Evolutionary conservation across 805 yeast species (phyloP), one percentile per base, ranked within the genome.

Genomic region (Lachancea lanzarotensis): DNA sequence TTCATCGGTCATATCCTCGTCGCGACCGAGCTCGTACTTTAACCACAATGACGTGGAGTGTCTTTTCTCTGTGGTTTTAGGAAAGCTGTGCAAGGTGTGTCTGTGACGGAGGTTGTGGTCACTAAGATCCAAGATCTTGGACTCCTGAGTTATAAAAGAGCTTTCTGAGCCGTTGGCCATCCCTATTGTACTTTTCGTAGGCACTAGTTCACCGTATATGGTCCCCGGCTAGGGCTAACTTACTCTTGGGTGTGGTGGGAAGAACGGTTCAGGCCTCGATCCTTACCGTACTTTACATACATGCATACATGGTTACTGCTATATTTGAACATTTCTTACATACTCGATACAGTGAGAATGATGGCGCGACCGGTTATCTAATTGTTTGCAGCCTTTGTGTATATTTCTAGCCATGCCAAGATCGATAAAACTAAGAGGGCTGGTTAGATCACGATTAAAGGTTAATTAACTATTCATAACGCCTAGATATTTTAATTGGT

Each of bases 1-100:
- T 22, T 43, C 46, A 34, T 43, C 46, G 2, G 46, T 43, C 42
- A 38, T 43, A 13, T 43, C 46, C 19, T 30, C 41, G 35, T 27
- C 39, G 15, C 20, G 27, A n/a, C 27, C 41, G 30, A 10, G 31
- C 18, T 30, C 41, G 41, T 15, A 17, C 10, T 19, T 25, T 11
- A 30, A 17, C 22, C 27, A 19, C 16, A 19, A 22, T 8, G 37
- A 25, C 13, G 45, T 29, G 31, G 31, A 12, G 7, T 29, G 15
- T 13, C 31, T 29, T 6, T 29, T 29, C 13, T 29, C 31, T 17
- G 35, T 15, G 20, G 35, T 17, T 7, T 27, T 7, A 4, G 39
- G 39, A 19, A 27, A 41, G 20, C 40, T 18, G 26, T 35, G 33
- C 17, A 41, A 34, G 5, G 45, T 33, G 26, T 41, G 35, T 20